Base-by-base conservation (phyloP, 768 basidiomycete species). In the Leccinum ochraceum region DNA sequence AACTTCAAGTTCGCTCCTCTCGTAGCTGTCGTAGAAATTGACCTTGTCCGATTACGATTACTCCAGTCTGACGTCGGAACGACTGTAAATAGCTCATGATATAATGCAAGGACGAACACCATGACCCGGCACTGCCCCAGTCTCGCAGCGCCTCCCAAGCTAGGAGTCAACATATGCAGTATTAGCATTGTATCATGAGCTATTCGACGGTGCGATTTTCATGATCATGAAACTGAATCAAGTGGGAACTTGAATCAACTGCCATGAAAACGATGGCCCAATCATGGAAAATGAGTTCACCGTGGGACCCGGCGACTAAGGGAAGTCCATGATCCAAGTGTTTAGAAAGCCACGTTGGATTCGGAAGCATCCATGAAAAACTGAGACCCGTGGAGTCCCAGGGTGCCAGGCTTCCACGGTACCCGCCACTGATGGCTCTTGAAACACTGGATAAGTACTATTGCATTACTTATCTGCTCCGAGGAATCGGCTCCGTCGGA, bases 31-130 rank as follows among this genome's bases (percentile, higher is more conserved):
- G 9, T 17, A 17, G 34, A 16, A 50, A 26, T 11, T 7, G 20
- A 53, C 20, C 13, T 22, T 22, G 5, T 32, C 14, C 44, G 14
- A 52, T 14, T 22, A 52, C 11, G 16, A 34, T 4, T 28, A 57
- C 16, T 7, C 50, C 11, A 6, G n/a, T n/a, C n/a, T n/a, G 20
- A 54, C 10, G 14, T 32, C 32, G 32, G 22, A 8, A 32, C 5
- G 9, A 44, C n/a, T n/a, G n/a, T n/a, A 44, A 57, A 66, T 59
- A 66, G 56, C 34, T 63, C 65, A 63, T 58, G 61, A 58, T 56
- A 66, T 22, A 60, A 66, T 56, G 56, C 58, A 26, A 30, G 30
- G 10, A 42, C 30, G 36, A 20, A 26, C 64, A 49, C 28, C 2
- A 49, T 32, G 49, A 8, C 28, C 8, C 28, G 16, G 16, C 37